Conservation (phyloP, 371 early-diverging fungal genomes). For the Mucor lusitanicus region DNA sequence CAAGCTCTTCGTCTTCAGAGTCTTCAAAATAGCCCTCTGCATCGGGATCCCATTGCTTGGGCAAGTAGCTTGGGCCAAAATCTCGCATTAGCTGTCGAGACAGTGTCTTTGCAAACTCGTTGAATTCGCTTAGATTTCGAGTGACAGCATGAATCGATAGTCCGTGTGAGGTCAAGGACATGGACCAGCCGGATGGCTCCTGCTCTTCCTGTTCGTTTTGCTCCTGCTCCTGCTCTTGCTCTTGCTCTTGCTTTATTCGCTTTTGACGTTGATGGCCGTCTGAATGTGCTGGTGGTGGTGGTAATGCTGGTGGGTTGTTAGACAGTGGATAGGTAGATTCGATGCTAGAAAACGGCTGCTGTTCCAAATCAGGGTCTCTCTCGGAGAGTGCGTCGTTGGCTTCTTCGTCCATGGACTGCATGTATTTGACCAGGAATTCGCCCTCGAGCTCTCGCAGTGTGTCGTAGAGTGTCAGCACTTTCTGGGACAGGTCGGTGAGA, state of each 20-base stretch:
- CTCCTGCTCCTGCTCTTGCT: too few species aligned
- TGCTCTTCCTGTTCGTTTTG: conserved; percentile 1
- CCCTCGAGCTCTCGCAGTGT: conserved; percentile 44
- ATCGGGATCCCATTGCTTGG: conserved; percentile 32
- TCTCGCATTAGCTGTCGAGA: conserved; percentile 34
- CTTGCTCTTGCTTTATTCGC: background rate
- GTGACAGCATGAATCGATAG: conserved; percentile 38
- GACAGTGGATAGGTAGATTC: background rate
- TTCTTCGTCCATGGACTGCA: conserved; percentile 20
- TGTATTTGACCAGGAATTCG: conserved; percentile 40
- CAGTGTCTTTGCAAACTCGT: conserved; percentile 33
- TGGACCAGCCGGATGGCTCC: conserved; percentile 40
- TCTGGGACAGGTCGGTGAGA: conserved; percentile 47
- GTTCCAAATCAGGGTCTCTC: background rate
- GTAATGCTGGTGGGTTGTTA: background rate
- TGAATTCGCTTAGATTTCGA: conserved; percentile 31
- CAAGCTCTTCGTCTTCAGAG: conserved; percentile 28
- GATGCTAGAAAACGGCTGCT: background rate
- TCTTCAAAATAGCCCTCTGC: conserved; percentile 25
- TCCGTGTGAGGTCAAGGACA: conserved; percentile 36
- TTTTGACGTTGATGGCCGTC: background rate
- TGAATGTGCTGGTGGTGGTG: too few species aligned
- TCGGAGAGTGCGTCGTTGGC: background rate
- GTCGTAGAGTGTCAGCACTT: conserved; percentile 47
- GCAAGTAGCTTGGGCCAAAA: conserved; percentile 25